A percentile compares a stretch with the other conserved stretches of the same genome.
phyloP scores from a whole-genome alignment of 2,329 filamentous ascomycete species.

The Cladosporium phlei region DNA sequence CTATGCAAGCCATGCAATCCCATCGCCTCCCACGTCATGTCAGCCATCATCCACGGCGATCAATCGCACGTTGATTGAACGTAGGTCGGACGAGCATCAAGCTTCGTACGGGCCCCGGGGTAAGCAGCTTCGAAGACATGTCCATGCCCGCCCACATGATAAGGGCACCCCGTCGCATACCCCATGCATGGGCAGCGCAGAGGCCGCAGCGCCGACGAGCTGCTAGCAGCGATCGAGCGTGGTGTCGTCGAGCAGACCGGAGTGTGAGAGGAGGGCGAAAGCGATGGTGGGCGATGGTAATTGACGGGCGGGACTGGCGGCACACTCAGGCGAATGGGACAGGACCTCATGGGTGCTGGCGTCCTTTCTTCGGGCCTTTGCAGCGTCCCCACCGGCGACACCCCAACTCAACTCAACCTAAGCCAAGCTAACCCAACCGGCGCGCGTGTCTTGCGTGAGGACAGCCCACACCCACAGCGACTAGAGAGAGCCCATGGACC shows the following conservation, averaged over 20 bases:
- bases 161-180: background rate
- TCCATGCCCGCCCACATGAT: conserved; percentile 3
- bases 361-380: conserved; percentile 10
- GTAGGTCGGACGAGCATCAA: conserved; percentile 1
- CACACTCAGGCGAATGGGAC: background rate
- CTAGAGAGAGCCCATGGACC: no score
- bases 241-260: no score
- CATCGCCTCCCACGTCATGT: conserved; percentile 11
- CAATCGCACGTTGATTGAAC: background rate
- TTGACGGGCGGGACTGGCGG: no score
- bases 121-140: no score
- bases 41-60: conserved; percentile 1
- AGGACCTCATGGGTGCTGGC: background rate
- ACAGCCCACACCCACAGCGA: no score
- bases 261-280: no score
- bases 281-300: background rate
- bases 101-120: conserved; percentile 8
- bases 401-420: no score
- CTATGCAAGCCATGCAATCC: no score
- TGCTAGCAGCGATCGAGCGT: background rate
- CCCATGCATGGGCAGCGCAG: conserved; percentile 6
- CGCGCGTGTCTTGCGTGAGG: conserved; percentile 14
- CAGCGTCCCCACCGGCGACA: conserved; percentile 2
- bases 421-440: conserved; percentile 13
- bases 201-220: conserved; percentile 1